Conservation (phyloP, 345 rosid genomes). For the Mallotus nudiflorus region DNA sequence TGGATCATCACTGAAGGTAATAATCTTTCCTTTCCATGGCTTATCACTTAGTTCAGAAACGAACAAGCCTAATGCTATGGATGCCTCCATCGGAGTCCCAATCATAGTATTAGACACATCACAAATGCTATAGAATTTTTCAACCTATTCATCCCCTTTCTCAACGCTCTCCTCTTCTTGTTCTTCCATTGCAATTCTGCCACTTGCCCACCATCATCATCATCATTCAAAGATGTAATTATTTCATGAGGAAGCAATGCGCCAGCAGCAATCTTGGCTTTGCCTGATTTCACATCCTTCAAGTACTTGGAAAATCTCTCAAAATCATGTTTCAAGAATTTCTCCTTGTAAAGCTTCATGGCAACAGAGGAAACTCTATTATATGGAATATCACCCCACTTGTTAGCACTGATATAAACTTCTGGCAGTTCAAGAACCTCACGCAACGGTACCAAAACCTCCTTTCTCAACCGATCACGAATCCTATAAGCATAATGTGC, state of each 20-base stretch:
- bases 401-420: slow-evolving; percentile 52
- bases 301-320: slow-evolving; percentile 46
- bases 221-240: slow-evolving; percentile 33
- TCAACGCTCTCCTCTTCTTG: no score
- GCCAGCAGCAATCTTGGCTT: slow-evolving; percentile 53
- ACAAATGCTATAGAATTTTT: slow-evolving; percentile 50
- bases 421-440: slow-evolving; percentile 57
- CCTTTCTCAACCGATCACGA: slow-evolving; percentile 56
- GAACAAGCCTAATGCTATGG: slow-evolving; percentile 52
- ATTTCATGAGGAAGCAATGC: slow-evolving; percentile 74
- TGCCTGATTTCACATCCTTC: slow-evolving; percentile 44
- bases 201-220: slow-evolving; percentile 48
- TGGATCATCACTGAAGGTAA: slow-evolving; percentile 49
- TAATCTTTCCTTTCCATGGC: slow-evolving; percentile 68
- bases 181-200: slow-evolving; percentile 57
- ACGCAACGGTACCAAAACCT: slow-evolving; percentile 53
- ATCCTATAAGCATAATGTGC: slow-evolving; percentile 47
- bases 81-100: slow-evolving; percentile 53
- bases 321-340: slow-evolving; percentile 45
- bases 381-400: slow-evolving; percentile 51
- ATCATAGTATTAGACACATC: slow-evolving; percentile 52
- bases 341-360: slow-evolving; percentile 57
- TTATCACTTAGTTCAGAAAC: slow-evolving; percentile 51
- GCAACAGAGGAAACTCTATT: slow-evolving; percentile 61
- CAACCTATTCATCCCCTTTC: slow-evolving; percentile 3